These are phyloP conservation scores for Rhynchospora breviuscula DNA, from an alignment of 176 grass and related monocot genomes.

Conservation along the genomic window DNA sequence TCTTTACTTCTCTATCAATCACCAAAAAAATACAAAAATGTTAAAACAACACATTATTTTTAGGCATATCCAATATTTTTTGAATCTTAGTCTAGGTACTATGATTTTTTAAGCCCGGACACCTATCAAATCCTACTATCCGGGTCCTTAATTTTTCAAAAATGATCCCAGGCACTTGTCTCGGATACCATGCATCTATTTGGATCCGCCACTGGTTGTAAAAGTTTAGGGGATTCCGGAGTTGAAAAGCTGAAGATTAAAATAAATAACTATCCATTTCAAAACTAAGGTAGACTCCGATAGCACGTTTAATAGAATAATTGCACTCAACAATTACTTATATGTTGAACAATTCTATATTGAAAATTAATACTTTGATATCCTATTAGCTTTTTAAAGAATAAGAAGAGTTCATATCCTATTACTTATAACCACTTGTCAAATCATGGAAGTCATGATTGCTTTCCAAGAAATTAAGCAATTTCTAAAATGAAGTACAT, in stretches of 20 bases:
- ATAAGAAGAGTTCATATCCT: neutral
- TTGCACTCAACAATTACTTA: neutral
- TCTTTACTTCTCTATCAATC: no score
- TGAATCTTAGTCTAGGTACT: no score
- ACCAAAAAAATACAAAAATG: no score
- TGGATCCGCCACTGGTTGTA: no score
- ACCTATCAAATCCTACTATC: no score
- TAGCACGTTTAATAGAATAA: constrained; percentile 3
- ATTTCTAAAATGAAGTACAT: neutral
- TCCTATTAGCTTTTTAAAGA: neutral
- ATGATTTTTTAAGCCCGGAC: no score
- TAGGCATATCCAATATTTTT: no score
- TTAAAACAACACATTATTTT: no score
- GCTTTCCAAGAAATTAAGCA: neutral
- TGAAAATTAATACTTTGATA: neutral
- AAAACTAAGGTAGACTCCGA: neutral
- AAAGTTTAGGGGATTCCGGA: neutral
- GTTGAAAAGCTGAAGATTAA: neutral
- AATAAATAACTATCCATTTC: neutral
- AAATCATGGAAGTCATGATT: constrained; percentile 1
- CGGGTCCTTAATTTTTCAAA: no score
- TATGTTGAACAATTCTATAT: neutral
- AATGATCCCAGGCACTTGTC: no score
- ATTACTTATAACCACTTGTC: neutral
- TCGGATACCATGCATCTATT: no score